These are phyloP conservation scores for Geotrichum bryndzae DNA, from an alignment of 1,139 yeast species.

Conservation along the genomic window DNA sequence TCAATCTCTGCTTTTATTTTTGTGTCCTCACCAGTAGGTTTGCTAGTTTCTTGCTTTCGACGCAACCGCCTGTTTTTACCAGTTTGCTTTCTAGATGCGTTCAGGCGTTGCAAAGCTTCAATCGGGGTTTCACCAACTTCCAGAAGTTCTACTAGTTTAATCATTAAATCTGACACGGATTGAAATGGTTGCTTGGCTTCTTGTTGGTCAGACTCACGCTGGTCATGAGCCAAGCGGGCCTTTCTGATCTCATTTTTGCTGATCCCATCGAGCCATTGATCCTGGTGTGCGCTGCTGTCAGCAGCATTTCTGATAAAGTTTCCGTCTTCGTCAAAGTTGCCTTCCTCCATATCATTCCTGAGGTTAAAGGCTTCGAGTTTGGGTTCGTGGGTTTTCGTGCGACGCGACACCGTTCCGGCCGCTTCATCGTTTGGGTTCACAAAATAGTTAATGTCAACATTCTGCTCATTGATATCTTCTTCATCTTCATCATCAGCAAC, in stretches of 20 bases:
- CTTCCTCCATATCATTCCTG: slow-evolving; percentile 52
- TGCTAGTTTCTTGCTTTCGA: slow-evolving; percentile 13
- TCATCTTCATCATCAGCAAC: slow-evolving; percentile 21
- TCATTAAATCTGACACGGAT: slow-evolving; percentile 3
- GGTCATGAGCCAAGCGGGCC: slow-evolving; percentile 39
- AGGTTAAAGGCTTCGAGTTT: slow-evolving; percentile 59
- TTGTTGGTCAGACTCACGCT: slow-evolving; percentile 22
- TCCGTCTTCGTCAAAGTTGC: slow-evolving; percentile 58
- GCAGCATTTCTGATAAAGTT: slow-evolving; percentile 46
- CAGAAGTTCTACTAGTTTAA: slow-evolving; percentile 36
- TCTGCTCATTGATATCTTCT: slow-evolving; percentile 29
- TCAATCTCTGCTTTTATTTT: slow-evolving; percentile 34
- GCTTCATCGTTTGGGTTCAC: slow-evolving; percentile 22
- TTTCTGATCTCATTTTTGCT: slow-evolving; percentile 43
- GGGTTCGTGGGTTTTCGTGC: slow-evolving; percentile 34
- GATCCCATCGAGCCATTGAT: slow-evolving; percentile 46
- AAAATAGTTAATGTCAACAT: slow-evolving; percentile 25
- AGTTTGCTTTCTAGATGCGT: slow-evolving; percentile 17
- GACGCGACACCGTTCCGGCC: slow-evolving; percentile 14
- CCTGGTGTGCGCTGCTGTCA: slow-evolving; percentile 41
- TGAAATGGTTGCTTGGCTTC: not conserved
- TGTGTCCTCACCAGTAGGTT: slow-evolving; percentile 9
- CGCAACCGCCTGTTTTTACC: slow-evolving; percentile 14
- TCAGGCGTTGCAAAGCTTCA: slow-evolving; percentile 44
- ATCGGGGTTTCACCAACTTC: slow-evolving; percentile 61